These are phyloP conservation scores for Chlamydomonas incerta DNA, from an alignment of 139 green algal species.

Conservation along the genomic window DNA sequence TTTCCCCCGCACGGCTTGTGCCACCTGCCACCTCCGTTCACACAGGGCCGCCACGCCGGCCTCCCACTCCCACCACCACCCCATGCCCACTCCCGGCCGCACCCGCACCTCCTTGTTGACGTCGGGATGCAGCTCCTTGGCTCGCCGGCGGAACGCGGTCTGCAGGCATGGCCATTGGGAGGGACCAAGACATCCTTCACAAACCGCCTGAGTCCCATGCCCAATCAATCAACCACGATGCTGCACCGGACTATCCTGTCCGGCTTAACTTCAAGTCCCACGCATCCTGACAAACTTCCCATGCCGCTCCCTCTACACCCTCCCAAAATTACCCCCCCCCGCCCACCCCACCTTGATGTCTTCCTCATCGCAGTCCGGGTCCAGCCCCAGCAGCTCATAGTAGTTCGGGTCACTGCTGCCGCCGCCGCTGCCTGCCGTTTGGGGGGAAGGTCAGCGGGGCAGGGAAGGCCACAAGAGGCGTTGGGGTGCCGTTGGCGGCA, in stretches of 20 bases:
- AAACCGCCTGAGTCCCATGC: too few relatives aligned
- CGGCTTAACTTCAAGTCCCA: too few relatives aligned
- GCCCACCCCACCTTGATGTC: conserved; percentile 62
- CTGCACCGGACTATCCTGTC: too few relatives aligned
- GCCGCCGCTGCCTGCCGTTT: background rate
- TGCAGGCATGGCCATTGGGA: background rate
- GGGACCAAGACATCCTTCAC: too few relatives aligned
- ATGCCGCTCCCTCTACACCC: too few relatives aligned
- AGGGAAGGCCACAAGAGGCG: too few relatives aligned
- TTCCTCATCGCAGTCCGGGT: conserved; percentile 53
- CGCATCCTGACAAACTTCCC: background rate
- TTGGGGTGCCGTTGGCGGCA: too few relatives aligned
- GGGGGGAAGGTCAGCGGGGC: background rate
- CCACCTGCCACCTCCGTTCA: too few relatives aligned
- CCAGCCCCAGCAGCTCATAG: conserved; percentile 68
- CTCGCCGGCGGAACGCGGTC: conserved; percentile 63
- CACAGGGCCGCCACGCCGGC: too few relatives aligned
- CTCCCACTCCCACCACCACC: background rate
- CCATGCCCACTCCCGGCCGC: background rate
- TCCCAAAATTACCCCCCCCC: too few relatives aligned
- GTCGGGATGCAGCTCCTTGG: conserved; percentile 71
- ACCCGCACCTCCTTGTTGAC: conserved; percentile 50
- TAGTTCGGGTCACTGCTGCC: conserved; percentile 25
- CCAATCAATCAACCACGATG: too few relatives aligned
- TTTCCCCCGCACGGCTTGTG: too few relatives aligned